Conservation (phyloP, 2,329 filamentous ascomycete species). For the Ceratocystis huliohia region DNA sequence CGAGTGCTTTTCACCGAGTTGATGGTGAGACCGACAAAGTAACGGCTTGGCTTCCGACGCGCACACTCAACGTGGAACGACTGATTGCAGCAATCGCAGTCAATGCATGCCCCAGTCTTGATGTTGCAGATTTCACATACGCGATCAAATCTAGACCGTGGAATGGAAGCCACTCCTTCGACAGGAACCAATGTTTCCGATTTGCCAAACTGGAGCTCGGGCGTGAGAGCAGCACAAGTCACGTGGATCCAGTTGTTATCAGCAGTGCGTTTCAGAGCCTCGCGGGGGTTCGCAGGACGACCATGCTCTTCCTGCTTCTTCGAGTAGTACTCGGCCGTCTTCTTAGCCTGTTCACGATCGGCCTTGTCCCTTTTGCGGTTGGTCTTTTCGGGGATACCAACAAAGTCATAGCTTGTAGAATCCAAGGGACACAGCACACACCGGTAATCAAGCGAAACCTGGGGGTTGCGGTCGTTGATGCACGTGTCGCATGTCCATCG, state of each 20-base stretch:
- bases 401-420: conserved; percentile 66
- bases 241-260: conserved; percentile 99
- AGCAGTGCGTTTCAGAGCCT: conserved; percentile 82
- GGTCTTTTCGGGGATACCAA: conserved; percentile 53
- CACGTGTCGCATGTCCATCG: conserved; percentile 98
- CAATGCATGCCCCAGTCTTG: conserved; percentile 62
- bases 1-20: conserved; percentile 79
- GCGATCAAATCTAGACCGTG: conserved; percentile 58
- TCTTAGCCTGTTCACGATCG: conserved; percentile 72
- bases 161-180: conserved; percentile 79
- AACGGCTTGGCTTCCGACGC: conserved; percentile 53
- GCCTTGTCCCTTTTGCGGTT: conserved; percentile 62
- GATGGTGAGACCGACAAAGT: conserved; percentile 80
- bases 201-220: conserved; percentile 85
- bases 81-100: conserved; percentile 61
- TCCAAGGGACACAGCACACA: conserved; percentile 85
- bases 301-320: conserved; percentile 74
- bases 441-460: conserved; percentile 87
- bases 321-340: conserved; percentile 68
- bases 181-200: conserved; percentile 70
- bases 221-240: conserved; percentile 79
- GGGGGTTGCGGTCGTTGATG: conserved; percentile 79
- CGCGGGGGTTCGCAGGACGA: conserved; percentile 70
- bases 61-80: conserved; percentile 83
- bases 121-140: conserved; percentile 74